Evolutionary conservation across 768 basidiomycete genomes (phyloP), one percentile per base, ranked within the genome.

Genomic region (Trametes punicea): DNA sequence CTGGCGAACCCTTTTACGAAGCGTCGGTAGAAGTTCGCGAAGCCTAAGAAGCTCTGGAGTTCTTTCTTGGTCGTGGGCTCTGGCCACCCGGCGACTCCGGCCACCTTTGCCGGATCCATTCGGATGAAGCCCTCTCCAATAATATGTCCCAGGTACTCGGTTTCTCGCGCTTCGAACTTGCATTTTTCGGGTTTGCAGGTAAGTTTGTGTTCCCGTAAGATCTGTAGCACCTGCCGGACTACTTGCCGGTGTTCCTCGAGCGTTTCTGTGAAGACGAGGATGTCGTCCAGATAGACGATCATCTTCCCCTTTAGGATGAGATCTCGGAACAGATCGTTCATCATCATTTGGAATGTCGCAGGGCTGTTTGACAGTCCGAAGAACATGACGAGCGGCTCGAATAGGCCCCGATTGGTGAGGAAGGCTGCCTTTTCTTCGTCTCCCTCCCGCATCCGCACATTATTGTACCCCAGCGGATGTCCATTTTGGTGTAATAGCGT

Each of bases 401-500:
- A 78, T 0, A 70, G 60, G 1, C 77, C 77, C 6, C 57, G 60
- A 15, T 67, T 57, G 0, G 71, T 75, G 3, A 61, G 39, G 57
- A 82, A 74, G 10, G 69, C 73, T 2, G 69, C 75, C 58, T 76
- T 80, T 68, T 65, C 71, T 61, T 77, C n/a, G n/a, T n/a, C n/a
- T n/a, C n/a, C n/a, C n/a, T n/a, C n/a, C n/a, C n/a, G n/a, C n/a
- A n/a, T n/a, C 65, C 54, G 78, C 69, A 74, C 45, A 18, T 69
- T 70, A 46, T 74, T 68, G 56, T 71, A 75, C 2, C 65, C 71
- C 33, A 46, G 1, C 49, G 42, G 9, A 61, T n/a, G 30, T 74
- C 70, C 29, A 71, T n/a, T 34, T 64, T 69, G 21, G 67, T 67
- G 62, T 66, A 71, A 34, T 50, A 36, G 25, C 18, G 51, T 18